Evolutionary conservation across 208 protist genomes (phyloP), one percentile per base, ranked within the genome.

Genomic region (Leishmania guyanensis): DNA sequence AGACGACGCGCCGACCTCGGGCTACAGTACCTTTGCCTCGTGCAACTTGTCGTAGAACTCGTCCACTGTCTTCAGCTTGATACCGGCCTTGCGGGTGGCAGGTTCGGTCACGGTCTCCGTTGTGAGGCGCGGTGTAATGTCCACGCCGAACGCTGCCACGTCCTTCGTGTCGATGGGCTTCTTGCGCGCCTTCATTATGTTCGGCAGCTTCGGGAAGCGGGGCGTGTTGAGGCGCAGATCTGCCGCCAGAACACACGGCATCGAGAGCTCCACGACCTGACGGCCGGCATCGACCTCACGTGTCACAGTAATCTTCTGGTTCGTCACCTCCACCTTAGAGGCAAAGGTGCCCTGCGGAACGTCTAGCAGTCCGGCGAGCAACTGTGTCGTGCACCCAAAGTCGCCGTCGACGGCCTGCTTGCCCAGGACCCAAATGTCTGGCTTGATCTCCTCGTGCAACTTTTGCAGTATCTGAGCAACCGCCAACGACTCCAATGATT

Each of bases 131-230:
- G 94, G 92, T 48, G 82, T 92, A n/a, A 95, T 78, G 70, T 99
- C 95, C 0, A 99, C 92, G 48, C 91, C 96, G 6, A 99, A 81
- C 36, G 92, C 84, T 22, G 77, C 76, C 16, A 96, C 78, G 3
- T 92, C 91, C 29, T 90, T 95, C 17, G 84, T 91, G 72, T 98
- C 96, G 80, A 99, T 92, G 9, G 93, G 90, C 90, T 99, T 99
- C 89, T 99, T 99, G 84, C 98, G 96, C 26, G 98, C 98, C 91
- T 99, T 98, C 98, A 99, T 99, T 85, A 99, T 99, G 84, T 98
- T 99, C n/a, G 96, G 98, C 70, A 99, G 90, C 84, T 97, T 99
- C 22, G 97, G 95, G 84, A 99, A 99, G 66, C 97, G 90, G 12
- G 97, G 98, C 60, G 99, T 98, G 89, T 99, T 99, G 75, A 99